Base-by-base conservation (phyloP, 345 rosid genomes). In the Arabidopsis arenosa region DNA sequence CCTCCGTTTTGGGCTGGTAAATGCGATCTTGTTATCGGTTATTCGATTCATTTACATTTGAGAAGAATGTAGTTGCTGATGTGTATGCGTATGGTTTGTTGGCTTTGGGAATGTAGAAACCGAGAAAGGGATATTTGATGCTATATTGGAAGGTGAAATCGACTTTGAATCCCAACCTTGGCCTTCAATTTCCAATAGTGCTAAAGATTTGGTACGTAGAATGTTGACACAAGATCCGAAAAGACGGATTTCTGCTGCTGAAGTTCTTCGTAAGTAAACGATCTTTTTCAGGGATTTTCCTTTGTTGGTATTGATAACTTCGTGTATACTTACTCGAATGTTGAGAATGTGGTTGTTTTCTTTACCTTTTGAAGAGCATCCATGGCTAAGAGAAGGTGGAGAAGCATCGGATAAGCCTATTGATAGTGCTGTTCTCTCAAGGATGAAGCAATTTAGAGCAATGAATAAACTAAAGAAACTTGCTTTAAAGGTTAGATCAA, bases 1-100 rank as follows among this genome's bases (percentile, higher is more conserved):
- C 97, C 98, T 57, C 98, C 98, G 7, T 93, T 93, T 79, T 93
- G 96, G 97, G 98, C 90, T 45, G 97, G 97, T 89, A 83, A 83
- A 83, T 7, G 30, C n/a, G 7, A 62, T 49, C 7, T 11, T 52
- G 5, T 36, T 67, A n/a, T 12, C 5, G 23, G 35, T 32, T 41
- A 43, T 68, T 61, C 1, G n/a, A 13, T 49, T 67, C 32, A 0
- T 58, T 9, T 54, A 5, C 32, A 37, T n/a, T 13, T 55, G 52
- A 30, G 32, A 47, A 67, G 35, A 48, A 41, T 55, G 15, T 57
- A 30, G 51, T 18, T 32, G 41, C 30, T 37, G 26, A 73, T 45
- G 35, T 52, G 7, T 33, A 12, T 18, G 21, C 66, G 28, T 9
- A 35, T 48, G 56, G 53, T 40, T 72, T 52, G 11, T 49, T 62